Base-by-base conservation (phyloP, 371 early-diverging fungal genomes). In the Lichtheimia ramosa region DNA sequence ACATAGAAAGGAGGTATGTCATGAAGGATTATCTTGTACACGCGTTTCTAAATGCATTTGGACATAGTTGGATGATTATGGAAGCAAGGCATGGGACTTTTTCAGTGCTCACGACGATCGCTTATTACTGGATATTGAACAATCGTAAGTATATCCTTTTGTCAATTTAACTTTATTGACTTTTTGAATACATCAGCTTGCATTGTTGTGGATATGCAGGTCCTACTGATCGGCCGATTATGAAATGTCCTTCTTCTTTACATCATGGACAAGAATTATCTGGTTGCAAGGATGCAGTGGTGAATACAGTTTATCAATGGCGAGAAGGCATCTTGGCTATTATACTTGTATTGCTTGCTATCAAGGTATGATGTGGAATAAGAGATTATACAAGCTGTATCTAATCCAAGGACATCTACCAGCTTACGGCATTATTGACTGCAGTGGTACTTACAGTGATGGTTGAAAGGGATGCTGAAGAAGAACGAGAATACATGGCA, bases 41-140 rank as follows among this genome's bases (percentile, higher is more conserved):
- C 23, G 28, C 28, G 34, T 21, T 46, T 46, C 46, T 46, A 27
- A 24, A 13, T 34, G 42, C 18, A 41, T 40, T n/a, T 39, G 24
- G 28, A 23, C 23, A 27, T 52, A 74, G 71, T 5, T 67, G 25
- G 67, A 69, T 59, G 27, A 27, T 4, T 74, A 69, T 59, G 75
- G 61, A 39, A 74, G 71, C 40, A 34, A 23, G 27, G 28, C 49
- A 12, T 74, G 75, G 75, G 65, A 65, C 43, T 69, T 74, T 54
- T 69, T 74, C 59, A 43, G 50, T 8, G 46, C 59, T 8, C 53
- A 74, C 46, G 75, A 74, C 50, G 16, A 56, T 28, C 48, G 43
- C 23, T 63, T 74, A 18, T 39, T 74, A 43, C 21, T 56, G 0
- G 61, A 71, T 34, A 27, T 71, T 8, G 75, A 74, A 41, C 57